A percentile compares a stretch with the other conserved stretches of the same genome.
Evolutionary conservation across 768 basidiomycete species (phyloP).

Genomic region (Mycena haematopus): DNA sequence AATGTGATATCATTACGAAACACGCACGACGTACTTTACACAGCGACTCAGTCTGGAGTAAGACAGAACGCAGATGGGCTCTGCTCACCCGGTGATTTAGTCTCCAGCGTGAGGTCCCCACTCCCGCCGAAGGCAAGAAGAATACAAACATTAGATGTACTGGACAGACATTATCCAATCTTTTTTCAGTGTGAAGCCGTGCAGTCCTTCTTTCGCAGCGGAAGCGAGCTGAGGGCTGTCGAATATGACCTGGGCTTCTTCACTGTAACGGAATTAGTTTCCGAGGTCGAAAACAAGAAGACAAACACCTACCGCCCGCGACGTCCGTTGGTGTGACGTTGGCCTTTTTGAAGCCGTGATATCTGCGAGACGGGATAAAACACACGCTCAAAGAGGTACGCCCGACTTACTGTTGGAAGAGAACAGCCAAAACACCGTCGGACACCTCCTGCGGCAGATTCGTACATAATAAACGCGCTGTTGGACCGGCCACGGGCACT

Average conservation of each 20-base stretch:
- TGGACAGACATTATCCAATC: constrained; percentile 84
- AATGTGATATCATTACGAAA: constrained; percentile 12
- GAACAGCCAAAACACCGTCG: constrained; percentile 81
- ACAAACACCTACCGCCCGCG: constrained; percentile 45
- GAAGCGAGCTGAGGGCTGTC: constrained; percentile 77
- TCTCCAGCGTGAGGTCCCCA: constrained; percentile 5
- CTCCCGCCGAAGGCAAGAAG: constrained; percentile 12
- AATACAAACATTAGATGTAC: constrained; percentile 50
- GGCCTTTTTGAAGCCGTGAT: constrained; percentile 80
- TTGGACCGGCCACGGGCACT: constrained; percentile 60
- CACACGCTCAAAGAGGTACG: constrained; percentile 6
- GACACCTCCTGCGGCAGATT: constrained; percentile 93
- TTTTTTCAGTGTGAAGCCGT: constrained; percentile 88
- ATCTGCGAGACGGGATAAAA: constrained; percentile 51
- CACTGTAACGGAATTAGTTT: constrained; percentile 44
- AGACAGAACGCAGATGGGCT: constrained; percentile 19
- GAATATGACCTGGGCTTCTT: constrained; percentile 86
- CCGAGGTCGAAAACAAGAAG: not conserved
- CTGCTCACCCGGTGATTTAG: constrained; percentile 22
- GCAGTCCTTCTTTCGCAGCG: constrained; percentile 80
- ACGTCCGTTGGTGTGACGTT: constrained; percentile 72
- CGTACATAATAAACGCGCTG: constrained; percentile 73
- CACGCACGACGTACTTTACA: constrained; percentile 22
- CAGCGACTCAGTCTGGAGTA: constrained; percentile 19
- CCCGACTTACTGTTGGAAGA: constrained; percentile 87